These are phyloP conservation scores for Gossypium rotundifolium DNA, from an alignment of 345 rosid genomes.

Conservation along the genomic window DNA sequence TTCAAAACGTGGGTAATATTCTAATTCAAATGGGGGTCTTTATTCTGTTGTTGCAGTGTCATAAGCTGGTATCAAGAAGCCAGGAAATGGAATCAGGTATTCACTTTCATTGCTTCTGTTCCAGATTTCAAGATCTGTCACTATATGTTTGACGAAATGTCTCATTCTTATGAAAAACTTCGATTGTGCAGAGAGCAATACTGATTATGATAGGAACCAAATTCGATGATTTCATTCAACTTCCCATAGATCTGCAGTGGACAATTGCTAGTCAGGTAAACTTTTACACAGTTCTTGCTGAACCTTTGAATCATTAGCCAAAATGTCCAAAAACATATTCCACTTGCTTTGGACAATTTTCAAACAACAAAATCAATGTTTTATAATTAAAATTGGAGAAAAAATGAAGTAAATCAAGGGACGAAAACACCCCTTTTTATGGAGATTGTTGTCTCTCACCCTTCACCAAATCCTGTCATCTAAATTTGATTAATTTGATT, in stretches of 20 bases:
- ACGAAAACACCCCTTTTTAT: not conserved
- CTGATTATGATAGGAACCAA: conserved; percentile 83
- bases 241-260: conserved; percentile 88
- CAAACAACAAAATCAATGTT: not conserved
- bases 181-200: conserved; percentile 59
- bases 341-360: not conserved
- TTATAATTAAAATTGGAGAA: not conserved
- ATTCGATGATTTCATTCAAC: conserved; percentile 92
- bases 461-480: not conserved
- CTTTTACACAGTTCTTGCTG: not conserved
- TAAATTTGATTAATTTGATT: no score
- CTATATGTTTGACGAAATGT: not conserved
- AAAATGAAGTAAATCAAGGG: not conserved
- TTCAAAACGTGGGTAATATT: not conserved
- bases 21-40: not conserved
- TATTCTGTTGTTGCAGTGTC: conserved; percentile 39
- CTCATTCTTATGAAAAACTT: not conserved
- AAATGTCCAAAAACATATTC: not conserved
- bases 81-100: conserved; percentile 72
- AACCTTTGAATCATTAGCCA: not conserved
- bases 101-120: not conserved
- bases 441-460: not conserved
- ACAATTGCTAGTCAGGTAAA: conserved; percentile 81
- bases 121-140: not conserved
- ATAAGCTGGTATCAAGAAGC: conserved; percentile 80